These are phyloP conservation scores for Pseudoturritis turrita DNA, from an alignment of 345 rosid species.

Conservation along the genomic window DNA sequence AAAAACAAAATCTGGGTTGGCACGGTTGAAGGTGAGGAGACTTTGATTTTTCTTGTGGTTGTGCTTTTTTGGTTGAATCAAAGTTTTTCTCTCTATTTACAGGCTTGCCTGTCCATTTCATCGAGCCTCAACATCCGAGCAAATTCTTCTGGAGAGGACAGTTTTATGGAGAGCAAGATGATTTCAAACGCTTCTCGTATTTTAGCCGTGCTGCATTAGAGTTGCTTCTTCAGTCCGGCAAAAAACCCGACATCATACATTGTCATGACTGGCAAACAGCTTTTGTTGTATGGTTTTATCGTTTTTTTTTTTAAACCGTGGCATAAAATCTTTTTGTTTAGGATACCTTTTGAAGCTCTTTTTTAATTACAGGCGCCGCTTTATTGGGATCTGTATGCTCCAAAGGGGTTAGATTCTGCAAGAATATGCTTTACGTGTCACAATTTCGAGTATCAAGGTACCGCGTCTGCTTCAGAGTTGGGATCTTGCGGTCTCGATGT, in stretches of 20 bases:
- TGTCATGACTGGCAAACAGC: slow-evolving; percentile 99
- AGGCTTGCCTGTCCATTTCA: slow-evolving; percentile 96
- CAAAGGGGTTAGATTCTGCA: slow-evolving; percentile 91
- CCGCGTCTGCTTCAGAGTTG: slow-evolving; percentile 77
- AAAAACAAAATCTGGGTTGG: slow-evolving; percentile 95
- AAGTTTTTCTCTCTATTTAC: slow-evolving; percentile 24
- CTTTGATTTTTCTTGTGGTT: not conserved
- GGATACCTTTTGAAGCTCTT: not conserved
- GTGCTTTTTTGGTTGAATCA: slow-evolving; percentile 22
- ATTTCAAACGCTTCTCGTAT: slow-evolving; percentile 88
- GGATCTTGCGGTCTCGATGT: slow-evolving; percentile 92
- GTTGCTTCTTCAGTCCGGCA: slow-evolving; percentile 84
- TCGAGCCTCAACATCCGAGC: slow-evolving; percentile 94
- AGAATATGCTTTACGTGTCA: slow-evolving; percentile 98
- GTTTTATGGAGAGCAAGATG: slow-evolving; percentile 89
- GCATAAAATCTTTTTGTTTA: slow-evolving; percentile 11
- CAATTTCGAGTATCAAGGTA: slow-evolving; percentile 98
- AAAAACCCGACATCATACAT: slow-evolving; percentile 93
- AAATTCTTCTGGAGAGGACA: slow-evolving; percentile 97
- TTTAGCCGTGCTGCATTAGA: slow-evolving; percentile 97
- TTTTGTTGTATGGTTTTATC: slow-evolving; percentile 62
- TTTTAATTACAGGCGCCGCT: slow-evolving; percentile 65
- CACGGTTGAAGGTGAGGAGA: slow-evolving; percentile 61
- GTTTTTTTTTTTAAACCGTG: not conserved
- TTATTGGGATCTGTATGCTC: slow-evolving; percentile 89